Conservation (phyloP, 768 basidiomycete genomes). For the Tricholoma saponaceum region DNA sequence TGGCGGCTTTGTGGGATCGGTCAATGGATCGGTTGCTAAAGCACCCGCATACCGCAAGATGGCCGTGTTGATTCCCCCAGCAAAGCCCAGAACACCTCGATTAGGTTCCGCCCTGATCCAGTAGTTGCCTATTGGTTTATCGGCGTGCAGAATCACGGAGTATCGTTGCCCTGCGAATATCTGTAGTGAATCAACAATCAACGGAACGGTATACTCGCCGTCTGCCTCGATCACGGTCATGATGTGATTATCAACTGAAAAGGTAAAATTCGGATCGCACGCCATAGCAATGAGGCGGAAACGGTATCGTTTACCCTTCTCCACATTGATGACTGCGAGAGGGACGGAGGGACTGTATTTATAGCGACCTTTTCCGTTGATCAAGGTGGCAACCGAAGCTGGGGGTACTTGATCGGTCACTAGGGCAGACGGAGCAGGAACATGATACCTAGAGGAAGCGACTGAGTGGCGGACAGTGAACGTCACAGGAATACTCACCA, state of each 20-base stretch:
- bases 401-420: conserved; percentile 1
- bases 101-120: conserved; percentile 36
- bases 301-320: conserved; percentile 28
- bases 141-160: conserved; percentile 34
- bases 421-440: background rate
- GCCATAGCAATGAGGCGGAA: conserved; percentile 29
- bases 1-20: background rate
- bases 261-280: conserved; percentile 33
- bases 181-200: conserved; percentile 36
- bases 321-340: conserved; percentile 31
- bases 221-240: conserved; percentile 50
- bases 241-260: conserved; percentile 40
- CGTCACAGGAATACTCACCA: background rate
- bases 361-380: conserved; percentile 38
- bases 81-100: conserved; percentile 19
- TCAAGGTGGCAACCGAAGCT: conserved; percentile 12
- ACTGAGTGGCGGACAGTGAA: background rate
- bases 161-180: conserved; percentile 15
- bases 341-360: conserved; percentile 16
- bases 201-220: conserved; percentile 34
- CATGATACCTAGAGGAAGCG: background rate
- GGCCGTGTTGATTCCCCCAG: conserved; percentile 38
- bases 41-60: conserved; percentile 50
- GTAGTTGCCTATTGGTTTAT: conserved; percentile 46
- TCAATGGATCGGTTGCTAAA: conserved; percentile 31